Evolutionary conservation across 495 filamentous ascomycete species (phyloP).

Genomic region (Opeltia flavorubescens): DNA sequence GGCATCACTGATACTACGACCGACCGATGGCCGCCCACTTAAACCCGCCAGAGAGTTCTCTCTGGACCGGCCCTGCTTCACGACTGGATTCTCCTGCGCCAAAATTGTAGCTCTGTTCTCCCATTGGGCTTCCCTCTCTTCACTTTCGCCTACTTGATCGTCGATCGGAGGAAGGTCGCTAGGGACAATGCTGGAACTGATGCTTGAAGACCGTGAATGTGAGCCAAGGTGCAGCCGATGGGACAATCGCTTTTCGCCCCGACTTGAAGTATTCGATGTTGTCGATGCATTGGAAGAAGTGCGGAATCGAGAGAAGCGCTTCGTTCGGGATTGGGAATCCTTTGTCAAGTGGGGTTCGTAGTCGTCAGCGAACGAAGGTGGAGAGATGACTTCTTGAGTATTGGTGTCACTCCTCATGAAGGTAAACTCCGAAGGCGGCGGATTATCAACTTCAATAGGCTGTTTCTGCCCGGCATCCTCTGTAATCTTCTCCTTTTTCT

Average conservation of each 20-base stretch:
- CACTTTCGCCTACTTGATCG: slow-evolving; percentile 30
- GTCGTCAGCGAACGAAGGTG: slow-evolving; percentile 40
- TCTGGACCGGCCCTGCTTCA: not conserved
- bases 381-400: slow-evolving; percentile 59
- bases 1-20: slow-evolving; percentile 23
- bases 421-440: slow-evolving; percentile 54
- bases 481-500: slow-evolving; percentile 51
- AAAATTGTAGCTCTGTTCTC: slow-evolving; percentile 81
- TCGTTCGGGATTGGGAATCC: slow-evolving; percentile 10
- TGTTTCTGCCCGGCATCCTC: slow-evolving; percentile 17
- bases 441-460: slow-evolving; percentile 17
- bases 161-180: slow-evolving; percentile 61
- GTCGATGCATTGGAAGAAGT: slow-evolving; percentile 36
- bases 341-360: slow-evolving; percentile 14
- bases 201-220: slow-evolving; percentile 35
- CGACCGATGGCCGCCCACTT: slow-evolving; percentile 4
- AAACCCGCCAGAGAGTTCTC: not conserved
- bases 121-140: slow-evolving; percentile 51
- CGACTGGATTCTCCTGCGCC: slow-evolving; percentile 45
- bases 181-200: slow-evolving; percentile 59
- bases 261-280: slow-evolving; percentile 27
- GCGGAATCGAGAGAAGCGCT: slow-evolving; percentile 26
- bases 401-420: slow-evolving; percentile 76
- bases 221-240: slow-evolving; percentile 55
- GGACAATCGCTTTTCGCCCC: slow-evolving; percentile 40